These are phyloP conservation scores for Xylaria bambusicola DNA, from an alignment of 495 filamentous ascomycete species.

Conservation along the genomic window DNA sequence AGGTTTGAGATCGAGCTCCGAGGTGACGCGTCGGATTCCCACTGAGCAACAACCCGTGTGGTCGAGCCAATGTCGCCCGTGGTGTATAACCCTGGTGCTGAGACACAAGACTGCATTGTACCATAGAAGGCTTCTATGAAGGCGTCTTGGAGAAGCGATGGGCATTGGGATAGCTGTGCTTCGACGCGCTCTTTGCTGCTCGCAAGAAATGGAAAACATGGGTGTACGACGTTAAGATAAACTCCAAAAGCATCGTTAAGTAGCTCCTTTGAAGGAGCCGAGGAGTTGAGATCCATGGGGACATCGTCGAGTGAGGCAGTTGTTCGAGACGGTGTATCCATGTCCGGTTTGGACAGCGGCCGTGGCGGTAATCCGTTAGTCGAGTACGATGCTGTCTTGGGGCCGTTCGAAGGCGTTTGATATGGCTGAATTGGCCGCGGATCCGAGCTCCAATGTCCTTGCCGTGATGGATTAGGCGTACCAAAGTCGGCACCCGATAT, in stretches of 20 bases:
- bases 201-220: conserved; percentile 72
- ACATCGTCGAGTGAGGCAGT: conserved; percentile 33
- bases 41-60: conserved; percentile 52
- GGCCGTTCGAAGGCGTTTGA: conserved; percentile 29
- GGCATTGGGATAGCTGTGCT: conserved; percentile 61
- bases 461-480: conserved; percentile 35
- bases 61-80: conserved; percentile 46
- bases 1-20: conserved; percentile 54
- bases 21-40: conserved; percentile 51
- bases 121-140: conserved; percentile 70
- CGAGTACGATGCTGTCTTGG: conserved; percentile 33
- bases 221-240: conserved; percentile 72
- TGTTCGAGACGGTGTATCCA: conserved; percentile 32
- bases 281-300: conserved; percentile 30
- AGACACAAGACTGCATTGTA: conserved; percentile 58
- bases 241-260: conserved; percentile 55
- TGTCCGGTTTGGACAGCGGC: conserved; percentile 32
- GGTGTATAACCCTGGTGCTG: conserved; percentile 40
- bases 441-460: conserved; percentile 38
- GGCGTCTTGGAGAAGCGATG: conserved; percentile 63
- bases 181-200: conserved; percentile 64
- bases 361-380: conserved; percentile 46
- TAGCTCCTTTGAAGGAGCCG: conserved; percentile 38
- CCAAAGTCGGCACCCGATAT: conserved; percentile 44
- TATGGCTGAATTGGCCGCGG: conserved; percentile 45